These are phyloP conservation scores for Pyrenochaeta sp. DNA, from an alignment of 2,329 filamentous ascomycete genomes.

Conservation along the genomic window DNA sequence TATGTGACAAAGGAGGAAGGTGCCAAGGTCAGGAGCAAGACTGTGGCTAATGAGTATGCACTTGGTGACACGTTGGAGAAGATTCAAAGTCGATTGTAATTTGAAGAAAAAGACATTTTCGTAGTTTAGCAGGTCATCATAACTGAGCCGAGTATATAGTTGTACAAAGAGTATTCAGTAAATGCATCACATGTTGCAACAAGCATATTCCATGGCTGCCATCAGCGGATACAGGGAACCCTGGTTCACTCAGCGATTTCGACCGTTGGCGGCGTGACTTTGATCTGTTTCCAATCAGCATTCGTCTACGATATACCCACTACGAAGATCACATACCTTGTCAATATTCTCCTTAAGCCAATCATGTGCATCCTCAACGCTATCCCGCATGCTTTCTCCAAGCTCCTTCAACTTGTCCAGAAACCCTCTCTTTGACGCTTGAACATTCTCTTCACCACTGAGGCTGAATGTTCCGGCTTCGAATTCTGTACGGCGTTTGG, in stretches of 20 bases:
- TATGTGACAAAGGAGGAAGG: constrained; percentile 82
- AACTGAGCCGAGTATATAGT: neutral
- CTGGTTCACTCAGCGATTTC: neutral
- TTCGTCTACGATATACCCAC: neutral
- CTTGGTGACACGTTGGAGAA: constrained; percentile 77
- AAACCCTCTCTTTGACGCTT: neutral
- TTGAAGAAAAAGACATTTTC: neutral
- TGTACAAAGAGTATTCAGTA: no score
- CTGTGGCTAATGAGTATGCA: constrained; percentile 71
- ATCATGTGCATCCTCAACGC: neutral
- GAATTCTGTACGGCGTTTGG: no score
- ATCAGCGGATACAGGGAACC: neutral
- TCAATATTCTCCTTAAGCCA: neutral
- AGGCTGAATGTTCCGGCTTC: neutral
- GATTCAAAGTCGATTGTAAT: constrained; percentile 72
- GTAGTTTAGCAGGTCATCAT: neutral
- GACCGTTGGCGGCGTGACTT: neutral
- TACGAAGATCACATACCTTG: neutral
- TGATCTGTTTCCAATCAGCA: neutral
- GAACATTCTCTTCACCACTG: neutral
- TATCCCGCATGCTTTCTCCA: neutral
- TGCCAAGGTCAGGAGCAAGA: constrained; percentile 74
- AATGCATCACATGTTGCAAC: no score
- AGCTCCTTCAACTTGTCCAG: neutral
- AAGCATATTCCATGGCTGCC: neutral